A percentile compares a stretch with the other conserved stretches of the same genome.
Evolutionary conservation across 1,139 yeast genomes (phyloP).

Genomic region (Hyphopichia fennica): DNA sequence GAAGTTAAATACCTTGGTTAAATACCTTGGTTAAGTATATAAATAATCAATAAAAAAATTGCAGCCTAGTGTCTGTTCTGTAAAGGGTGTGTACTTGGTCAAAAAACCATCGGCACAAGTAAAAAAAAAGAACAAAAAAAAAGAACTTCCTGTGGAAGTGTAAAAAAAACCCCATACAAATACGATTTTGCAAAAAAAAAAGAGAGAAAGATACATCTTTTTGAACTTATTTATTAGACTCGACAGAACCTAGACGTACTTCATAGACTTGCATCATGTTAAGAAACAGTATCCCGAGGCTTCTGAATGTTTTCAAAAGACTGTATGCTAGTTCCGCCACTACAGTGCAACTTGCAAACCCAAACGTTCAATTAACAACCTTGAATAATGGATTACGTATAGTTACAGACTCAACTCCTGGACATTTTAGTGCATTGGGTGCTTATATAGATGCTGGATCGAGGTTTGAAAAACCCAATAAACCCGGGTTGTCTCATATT

Average conservation of each 20-base stretch:
- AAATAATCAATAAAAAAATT: not conserved
- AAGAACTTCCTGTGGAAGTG: too few species aligned
- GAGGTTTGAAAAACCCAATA: constrained; percentile 61
- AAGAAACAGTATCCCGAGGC: not conserved
- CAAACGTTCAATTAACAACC: constrained; percentile 48
- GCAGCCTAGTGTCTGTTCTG: not conserved
- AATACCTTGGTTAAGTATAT: too few species aligned
- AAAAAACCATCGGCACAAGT: too few species aligned
- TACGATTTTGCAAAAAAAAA: not conserved
- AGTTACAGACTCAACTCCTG: constrained; percentile 83
- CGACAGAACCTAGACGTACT: too few species aligned
- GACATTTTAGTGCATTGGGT: constrained; percentile 90
- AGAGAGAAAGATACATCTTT: too few species aligned
- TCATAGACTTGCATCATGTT: not conserved
- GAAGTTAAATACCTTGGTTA: constrained; percentile 48
- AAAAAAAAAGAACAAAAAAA: not conserved
- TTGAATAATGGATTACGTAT: constrained; percentile 78
- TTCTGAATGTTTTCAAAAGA: not conserved
- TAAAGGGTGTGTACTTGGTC: not conserved
- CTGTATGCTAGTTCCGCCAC: not conserved
- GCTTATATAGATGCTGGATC: constrained; percentile 90
- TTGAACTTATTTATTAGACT: not conserved
- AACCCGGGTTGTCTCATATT: constrained; percentile 77
- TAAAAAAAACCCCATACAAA: not conserved
- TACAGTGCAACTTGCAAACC: constrained; percentile 15